Base-by-base conservation (phyloP, 768 basidiomycete genomes). In the Auriscalpium vulgare region DNA sequence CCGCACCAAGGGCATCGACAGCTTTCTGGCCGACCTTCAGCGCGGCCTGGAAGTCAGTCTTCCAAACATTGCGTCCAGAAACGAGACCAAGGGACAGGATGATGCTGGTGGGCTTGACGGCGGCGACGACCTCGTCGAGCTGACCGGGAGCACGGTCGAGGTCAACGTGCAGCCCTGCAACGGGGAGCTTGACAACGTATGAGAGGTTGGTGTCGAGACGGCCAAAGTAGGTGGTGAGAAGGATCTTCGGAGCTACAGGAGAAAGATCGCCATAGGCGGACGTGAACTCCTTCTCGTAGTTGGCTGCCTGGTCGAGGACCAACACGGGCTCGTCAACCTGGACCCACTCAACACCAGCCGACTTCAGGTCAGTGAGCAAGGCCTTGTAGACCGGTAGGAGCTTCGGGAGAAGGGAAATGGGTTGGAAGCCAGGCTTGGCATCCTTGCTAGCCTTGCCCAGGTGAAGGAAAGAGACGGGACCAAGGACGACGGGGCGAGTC, bases 51-150 rank as follows among this genome's bases (percentile, higher is more conserved):
- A 98, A 86, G 74, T 98, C 95, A 60, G 84, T 87, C 84, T 98
- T 99, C 97, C 97, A 99, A 78, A 99, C 91, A 81, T 97, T 97
- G 69, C 97, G 93, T 54, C 97, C 97, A 47, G 97, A 98, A 61
- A 99, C 90, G 59, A 97, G 71, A 74, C 97, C 97, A 60, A 98
- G 85, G 43, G 97, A 98, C 52, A 99, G 81, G 61, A 86, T 68
- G 60, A 93, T 80, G 66, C 72, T 74, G 62, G 92, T 95, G 59
- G 80, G 69, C 79, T 94, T 97, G 72, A 97, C 70, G 55, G 92
- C 93, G 46, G 78, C 79, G 60, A 95, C 59, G 60, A 92, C 88
- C 47, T 78, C 78, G 50, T 89, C 87, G 61, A 99, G 85, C 73
- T 99, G 97, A 54, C 72, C 80, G 36, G 95, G 88, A 55, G 91